Evolutionary conservation across 345 rosid species (phyloP).

Genomic region (Lepidium didymum): DNA sequence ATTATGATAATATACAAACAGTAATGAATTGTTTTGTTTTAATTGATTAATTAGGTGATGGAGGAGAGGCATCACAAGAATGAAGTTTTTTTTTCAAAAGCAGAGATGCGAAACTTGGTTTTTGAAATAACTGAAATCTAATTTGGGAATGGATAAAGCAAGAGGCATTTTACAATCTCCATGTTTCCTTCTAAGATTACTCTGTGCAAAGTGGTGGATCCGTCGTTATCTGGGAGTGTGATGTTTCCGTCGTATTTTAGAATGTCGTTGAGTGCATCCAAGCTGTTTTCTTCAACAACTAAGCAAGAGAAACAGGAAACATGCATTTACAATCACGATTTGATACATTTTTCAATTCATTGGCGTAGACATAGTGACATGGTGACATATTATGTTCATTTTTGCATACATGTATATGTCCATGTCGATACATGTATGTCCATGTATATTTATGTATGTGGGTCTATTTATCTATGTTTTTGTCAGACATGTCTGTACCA

Average conservation of each 20-base stretch:
- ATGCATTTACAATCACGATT: background rate
- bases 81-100: no score
- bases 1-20: no score
- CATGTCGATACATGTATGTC: conserved; percentile 37
- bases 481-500: no score
- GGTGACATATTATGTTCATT: no score
- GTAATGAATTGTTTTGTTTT: no score
- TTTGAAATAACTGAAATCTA: background rate
- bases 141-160: background rate
- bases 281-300: conserved; percentile 53
- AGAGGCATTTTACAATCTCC: conserved; percentile 42
- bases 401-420: conserved; percentile 6
- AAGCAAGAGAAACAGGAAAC: conserved; percentile 28
- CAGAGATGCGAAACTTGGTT: background rate
- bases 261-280: conserved; percentile 52
- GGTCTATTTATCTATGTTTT: no score
- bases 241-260: conserved; percentile 52
- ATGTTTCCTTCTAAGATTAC: conserved; percentile 69
- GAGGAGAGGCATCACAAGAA: no score
- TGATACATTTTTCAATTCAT: background rate
- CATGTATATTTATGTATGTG: no score
- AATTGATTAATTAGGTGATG: no score
- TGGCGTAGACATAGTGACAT: no score
- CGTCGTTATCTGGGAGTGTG: conserved; percentile 36
- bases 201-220: conserved; percentile 52